Conservation (phyloP, 495 filamentous ascomycete genomes). For the Cudoniella acicularis region DNA sequence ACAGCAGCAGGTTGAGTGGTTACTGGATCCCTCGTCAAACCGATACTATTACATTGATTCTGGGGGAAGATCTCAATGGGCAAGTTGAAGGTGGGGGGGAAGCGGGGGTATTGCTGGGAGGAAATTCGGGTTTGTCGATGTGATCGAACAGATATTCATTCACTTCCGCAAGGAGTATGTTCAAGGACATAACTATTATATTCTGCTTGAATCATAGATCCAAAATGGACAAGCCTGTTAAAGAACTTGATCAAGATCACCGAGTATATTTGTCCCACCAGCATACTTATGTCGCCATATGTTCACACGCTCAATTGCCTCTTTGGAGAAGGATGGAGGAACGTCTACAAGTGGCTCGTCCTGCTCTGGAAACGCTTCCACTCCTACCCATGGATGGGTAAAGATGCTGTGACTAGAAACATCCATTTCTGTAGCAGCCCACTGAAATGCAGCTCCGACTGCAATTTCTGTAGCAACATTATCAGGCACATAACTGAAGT, state of each 20-base stretch:
- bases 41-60: neutral
- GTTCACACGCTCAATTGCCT: neutral
- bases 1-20: neutral
- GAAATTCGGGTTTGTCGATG: neutral
- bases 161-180: neutral
- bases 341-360: neutral
- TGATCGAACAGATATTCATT: neutral
- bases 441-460: neutral
- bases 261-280: neutral
- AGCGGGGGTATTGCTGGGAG: too few species aligned
- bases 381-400: neutral
- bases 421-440: neutral
- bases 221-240: neutral
- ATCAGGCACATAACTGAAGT: neutral
- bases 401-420: neutral
- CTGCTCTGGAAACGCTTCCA: neutral
- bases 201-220: neutral
- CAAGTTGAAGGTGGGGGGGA: neutral
- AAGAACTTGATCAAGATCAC: neutral
- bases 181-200: neutral
- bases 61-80: neutral
- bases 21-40: neutral
- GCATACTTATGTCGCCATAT: neutral
- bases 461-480: neutral
- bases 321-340: neutral